Base-by-base conservation (phyloP, 768 basidiomycete species). In the Amanita inopinata region DNA sequence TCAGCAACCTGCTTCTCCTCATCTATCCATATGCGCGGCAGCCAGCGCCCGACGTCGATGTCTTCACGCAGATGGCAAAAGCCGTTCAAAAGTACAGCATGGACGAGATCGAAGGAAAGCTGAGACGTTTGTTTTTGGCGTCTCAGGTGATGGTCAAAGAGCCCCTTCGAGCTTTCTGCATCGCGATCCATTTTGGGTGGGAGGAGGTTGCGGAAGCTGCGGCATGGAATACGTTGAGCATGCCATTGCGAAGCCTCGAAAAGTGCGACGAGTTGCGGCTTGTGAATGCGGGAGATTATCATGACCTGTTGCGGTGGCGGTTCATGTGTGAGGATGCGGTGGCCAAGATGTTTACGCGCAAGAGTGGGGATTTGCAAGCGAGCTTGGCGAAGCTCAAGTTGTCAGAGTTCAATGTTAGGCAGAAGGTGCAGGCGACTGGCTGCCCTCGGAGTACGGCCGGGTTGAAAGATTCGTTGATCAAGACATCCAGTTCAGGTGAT, bases 271-370 rank as follows among this genome's bases (percentile, higher is more conserved):
- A 45, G 28, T 25, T 45, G 28, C n/a, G 25, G 6, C 12, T 38
- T 8, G 12, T 45, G 9, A 23, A 15, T 6, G 28, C 18, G 2
- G 20, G 7, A 14, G 32, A 17, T n/a, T 42, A 42, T 56, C 61
- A 33, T 41, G 57, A 23, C 56, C 64, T 50, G 46, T 63, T 9
- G 55, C 62, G 38, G 52, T 50, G 37, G 64, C 65, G 19, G 53
- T 34, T 43, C 12, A 14, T 10, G 5, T 41, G 38, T 12, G 2
- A 38, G 2, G 22, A 38, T 15, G 37, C 22, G 5, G 20, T 38
- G 3, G 24, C 15, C 8, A 10, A 18, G 7, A 3, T 15, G 12
- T 24, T 27, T n/a, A n/a, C n/a, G n/a, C n/a, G n/a, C 12, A 14
- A 6, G 5, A 32, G 38, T 12, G 2, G 27, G 2, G 22, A 38